phyloP scores from a whole-genome alignment of 2,329 filamentous ascomycete genomes.

The Akanthomyces dipterigenus region DNA sequence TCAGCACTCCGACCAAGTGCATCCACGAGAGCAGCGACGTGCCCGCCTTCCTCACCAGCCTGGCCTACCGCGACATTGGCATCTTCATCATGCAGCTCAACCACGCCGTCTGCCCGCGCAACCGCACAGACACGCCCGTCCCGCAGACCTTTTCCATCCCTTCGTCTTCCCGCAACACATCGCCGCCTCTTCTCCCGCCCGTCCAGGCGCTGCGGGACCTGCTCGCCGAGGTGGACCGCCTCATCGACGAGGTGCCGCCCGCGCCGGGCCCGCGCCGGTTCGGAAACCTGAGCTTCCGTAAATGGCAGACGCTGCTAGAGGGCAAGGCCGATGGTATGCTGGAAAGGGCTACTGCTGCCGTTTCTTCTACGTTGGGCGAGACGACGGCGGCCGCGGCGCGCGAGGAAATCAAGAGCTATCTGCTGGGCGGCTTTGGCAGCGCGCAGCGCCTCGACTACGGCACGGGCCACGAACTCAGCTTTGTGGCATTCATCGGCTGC shows the following conservation, averaged over 20 bases:
- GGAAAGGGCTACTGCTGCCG: slow-evolving; percentile 16
- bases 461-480: slow-evolving; percentile 92
- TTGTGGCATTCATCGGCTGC: slow-evolving; percentile 81
- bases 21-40: slow-evolving; percentile 87
- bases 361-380: too few relatives aligned
- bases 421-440: slow-evolving; percentile 83
- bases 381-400: slow-evolving; percentile 37
- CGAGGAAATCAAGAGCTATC: slow-evolving; percentile 69
- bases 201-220: slow-evolving; percentile 61
- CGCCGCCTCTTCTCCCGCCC: slow-evolving; percentile 31
- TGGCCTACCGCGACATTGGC: slow-evolving; percentile 81
- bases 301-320: slow-evolving; percentile 68
- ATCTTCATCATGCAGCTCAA: slow-evolving; percentile 87
- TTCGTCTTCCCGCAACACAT: slow-evolving; percentile 27
- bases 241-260: slow-evolving; percentile 75
- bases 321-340: slow-evolving; percentile 40
- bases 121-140: slow-evolving; percentile 30
- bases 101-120: slow-evolving; percentile 69
- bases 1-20: slow-evolving; percentile 64
- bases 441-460: slow-evolving; percentile 88
- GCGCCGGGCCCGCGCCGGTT: slow-evolving; percentile 82
- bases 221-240: slow-evolving; percentile 53
- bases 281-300: slow-evolving; percentile 84
- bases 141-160: slow-evolving; percentile 38
- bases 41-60: slow-evolving; percentile 67